Conservation (phyloP, 169 alveolate species). For the Fabrea salina region DNA sequence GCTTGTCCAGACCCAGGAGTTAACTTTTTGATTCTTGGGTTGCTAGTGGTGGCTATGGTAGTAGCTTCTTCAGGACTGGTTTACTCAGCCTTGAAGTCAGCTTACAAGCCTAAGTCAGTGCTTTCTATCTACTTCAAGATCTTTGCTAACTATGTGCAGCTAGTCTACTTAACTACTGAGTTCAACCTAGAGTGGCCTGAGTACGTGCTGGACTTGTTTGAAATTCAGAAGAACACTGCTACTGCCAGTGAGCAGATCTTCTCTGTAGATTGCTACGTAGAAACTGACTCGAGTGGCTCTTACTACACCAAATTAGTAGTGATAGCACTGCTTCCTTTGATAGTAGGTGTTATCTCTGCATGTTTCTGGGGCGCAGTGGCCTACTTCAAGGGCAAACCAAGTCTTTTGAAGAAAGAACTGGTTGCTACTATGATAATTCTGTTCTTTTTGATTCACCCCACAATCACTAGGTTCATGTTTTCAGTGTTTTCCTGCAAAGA, state of each 20-base stretch:
- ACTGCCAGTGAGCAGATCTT: conserved; percentile 19
- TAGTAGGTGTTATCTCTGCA: neutral
- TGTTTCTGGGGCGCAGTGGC: neutral
- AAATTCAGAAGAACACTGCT: conserved; percentile 26
- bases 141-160: conserved; percentile 35
- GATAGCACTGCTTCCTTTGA: neutral
- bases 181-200: conserved; percentile 50
- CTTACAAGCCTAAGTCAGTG: neutral
- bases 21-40: neutral
- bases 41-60: too few relatives aligned
- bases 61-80: too few relatives aligned
- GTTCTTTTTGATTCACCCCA: conserved; percentile 24
- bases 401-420: neutral
- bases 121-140: conserved; percentile 31
- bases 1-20: neutral
- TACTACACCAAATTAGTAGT: neutral
- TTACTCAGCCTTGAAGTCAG: conserved; percentile 12
- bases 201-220: conserved; percentile 24
- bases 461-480: neutral
- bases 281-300: neutral
- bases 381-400: neutral
- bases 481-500: conserved; percentile 18
- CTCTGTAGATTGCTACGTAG: conserved; percentile 41
- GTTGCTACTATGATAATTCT: conserved; percentile 6
- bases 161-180: conserved; percentile 13